These are phyloP conservation scores for Raddia guianensis DNA, from an alignment of 176 grass and related monocot species.

Conservation along the genomic window DNA sequence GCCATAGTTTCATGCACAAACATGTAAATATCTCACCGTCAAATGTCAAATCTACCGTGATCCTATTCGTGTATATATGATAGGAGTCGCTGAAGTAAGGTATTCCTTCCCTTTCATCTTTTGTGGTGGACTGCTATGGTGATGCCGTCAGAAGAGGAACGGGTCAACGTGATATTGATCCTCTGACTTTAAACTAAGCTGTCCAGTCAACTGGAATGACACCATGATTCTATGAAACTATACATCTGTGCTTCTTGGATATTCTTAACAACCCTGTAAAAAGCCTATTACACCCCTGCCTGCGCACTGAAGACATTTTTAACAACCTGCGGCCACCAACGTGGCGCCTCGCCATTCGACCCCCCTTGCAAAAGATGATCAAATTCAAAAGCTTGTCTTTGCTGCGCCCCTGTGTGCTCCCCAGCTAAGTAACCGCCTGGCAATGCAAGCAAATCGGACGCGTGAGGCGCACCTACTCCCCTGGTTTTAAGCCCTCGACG, in stretches of 20 bases:
- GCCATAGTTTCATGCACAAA: neutral
- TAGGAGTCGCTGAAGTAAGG: neutral
- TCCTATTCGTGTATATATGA: neutral
- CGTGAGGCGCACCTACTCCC: conserved; percentile 20
- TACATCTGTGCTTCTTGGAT: conserved; percentile 1
- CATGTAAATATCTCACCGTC: conserved; percentile 18
- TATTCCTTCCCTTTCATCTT: neutral
- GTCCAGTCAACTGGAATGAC: conserved; percentile 23
- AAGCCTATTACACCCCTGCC: neutral
- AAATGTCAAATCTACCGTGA: neutral
- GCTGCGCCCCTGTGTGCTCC: conserved; percentile 44
- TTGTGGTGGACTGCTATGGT: conserved; percentile 11
- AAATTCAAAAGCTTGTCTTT: conserved; percentile 28
- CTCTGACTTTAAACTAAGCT: conserved; percentile 26
- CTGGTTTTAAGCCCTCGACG: conserved; percentile 47
- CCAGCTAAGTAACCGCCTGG: conserved; percentile 69
- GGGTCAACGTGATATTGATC: conserved; percentile 42
- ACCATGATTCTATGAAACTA: neutral
- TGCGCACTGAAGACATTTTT: conserved; percentile 35
- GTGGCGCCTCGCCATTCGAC: conserved; percentile 53
- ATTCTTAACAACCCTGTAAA: conserved; percentile 31
- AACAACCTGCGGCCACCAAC: conserved; percentile 19
- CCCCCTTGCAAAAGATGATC: conserved; percentile 26
- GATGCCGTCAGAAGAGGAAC: conserved; percentile 31
- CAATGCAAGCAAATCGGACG: conserved; percentile 44